Percentiles rank a stretch among this genome's conserved stretches.
phyloP scores from a whole-genome alignment of 805 yeast genomes.

The Suhomyces prunicola region DNA sequence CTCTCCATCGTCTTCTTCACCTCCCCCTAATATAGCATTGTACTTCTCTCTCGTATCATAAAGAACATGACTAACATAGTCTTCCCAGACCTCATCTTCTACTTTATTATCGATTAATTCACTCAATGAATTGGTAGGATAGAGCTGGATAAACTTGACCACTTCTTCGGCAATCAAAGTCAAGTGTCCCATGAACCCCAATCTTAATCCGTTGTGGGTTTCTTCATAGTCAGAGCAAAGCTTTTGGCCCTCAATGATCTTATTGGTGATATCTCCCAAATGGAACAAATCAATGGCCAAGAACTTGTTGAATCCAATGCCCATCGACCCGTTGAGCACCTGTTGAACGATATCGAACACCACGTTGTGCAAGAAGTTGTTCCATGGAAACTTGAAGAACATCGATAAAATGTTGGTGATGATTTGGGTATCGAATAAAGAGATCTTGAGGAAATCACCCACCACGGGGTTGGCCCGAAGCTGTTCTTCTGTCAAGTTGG shows the following conservation, averaged over 20 bases:
- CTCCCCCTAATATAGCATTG: conserved; percentile 91
- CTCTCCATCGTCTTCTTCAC: conserved; percentile 44
- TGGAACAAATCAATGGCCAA: conserved; percentile 59
- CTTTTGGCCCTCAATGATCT: conserved; percentile 45
- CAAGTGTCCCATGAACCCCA: conserved; percentile 32
- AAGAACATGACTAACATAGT: conserved; percentile 76
- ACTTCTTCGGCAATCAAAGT: conserved; percentile 32
- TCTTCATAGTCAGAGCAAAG: conserved; percentile 25
- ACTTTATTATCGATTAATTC: conserved; percentile 36
- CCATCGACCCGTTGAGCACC: conserved; percentile 47
- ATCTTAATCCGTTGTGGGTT: conserved; percentile 23
- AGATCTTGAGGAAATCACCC: conserved; percentile 42
- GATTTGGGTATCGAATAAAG: conserved; percentile 43
- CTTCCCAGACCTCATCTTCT: conserved; percentile 61
- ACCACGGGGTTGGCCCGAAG: conserved; percentile 41
- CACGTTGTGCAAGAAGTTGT: conserved; percentile 45
- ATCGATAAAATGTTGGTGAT: conserved; percentile 39
- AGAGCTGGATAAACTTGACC: conserved; percentile 27
- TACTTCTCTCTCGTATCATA: conserved; percentile 91
- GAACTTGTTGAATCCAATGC: conserved; percentile 46
- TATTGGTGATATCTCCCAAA: conserved; percentile 39
- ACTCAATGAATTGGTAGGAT: conserved; percentile 36
- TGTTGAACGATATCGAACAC: conserved; percentile 48
- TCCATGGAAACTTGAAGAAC: conserved; percentile 48
- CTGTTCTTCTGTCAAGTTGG: conserved; percentile 42